Percentiles rank a stretch among this genome's conserved stretches.
These are phyloP conservation scores for Pseudonitzschia delicatissima DNA, from an alignment of 108 stramenopile species.

Conservation along the genomic window DNA sequence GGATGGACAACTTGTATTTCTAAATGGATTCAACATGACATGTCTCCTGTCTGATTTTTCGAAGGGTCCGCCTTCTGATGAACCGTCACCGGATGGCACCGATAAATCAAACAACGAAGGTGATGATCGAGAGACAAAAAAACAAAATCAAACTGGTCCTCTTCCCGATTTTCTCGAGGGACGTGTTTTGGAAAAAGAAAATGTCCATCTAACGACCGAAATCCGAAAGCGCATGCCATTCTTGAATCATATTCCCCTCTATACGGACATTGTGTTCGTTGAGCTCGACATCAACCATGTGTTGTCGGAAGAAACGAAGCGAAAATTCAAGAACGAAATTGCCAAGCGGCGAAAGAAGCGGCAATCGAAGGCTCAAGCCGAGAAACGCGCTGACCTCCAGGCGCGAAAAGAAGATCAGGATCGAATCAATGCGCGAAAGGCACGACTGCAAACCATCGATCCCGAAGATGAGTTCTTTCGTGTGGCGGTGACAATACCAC, in stretches of 20 bases:
- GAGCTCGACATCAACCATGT: conserved; percentile 64
- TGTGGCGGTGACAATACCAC: not conserved
- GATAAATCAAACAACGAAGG: conserved; percentile 4
- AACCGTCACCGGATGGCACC: not conserved
- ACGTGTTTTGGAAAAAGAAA: conserved; percentile 57
- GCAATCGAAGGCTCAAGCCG: conserved; percentile 40
- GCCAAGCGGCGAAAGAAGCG: conserved; percentile 59
- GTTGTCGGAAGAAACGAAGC: conserved; percentile 48
- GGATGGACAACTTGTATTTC: conserved; percentile 72
- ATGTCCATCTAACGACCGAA: conserved; percentile 48
- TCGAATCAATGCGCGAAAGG: conserved; percentile 46
- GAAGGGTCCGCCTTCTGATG: conserved; percentile 1
- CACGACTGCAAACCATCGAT: conserved; percentile 49
- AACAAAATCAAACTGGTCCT: conserved; percentile 18
- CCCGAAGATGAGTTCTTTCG: conserved; percentile 70
- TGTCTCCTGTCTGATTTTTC: conserved; percentile 68
- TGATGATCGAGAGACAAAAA: conserved; percentile 4
- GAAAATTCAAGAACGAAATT: conserved; percentile 58
- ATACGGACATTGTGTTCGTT: conserved; percentile 57
- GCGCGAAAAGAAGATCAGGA: conserved; percentile 38
- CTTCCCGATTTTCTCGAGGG: conserved; percentile 71
- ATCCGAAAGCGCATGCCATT: conserved; percentile 66
- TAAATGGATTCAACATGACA: conserved; percentile 71
- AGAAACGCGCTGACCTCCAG: conserved; percentile 50
- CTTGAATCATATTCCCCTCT: conserved; percentile 69